Evolutionary conservation across 2,329 filamentous ascomycete species (phyloP).

Genomic region (Aspergillus pseudoviridinutans): DNA sequence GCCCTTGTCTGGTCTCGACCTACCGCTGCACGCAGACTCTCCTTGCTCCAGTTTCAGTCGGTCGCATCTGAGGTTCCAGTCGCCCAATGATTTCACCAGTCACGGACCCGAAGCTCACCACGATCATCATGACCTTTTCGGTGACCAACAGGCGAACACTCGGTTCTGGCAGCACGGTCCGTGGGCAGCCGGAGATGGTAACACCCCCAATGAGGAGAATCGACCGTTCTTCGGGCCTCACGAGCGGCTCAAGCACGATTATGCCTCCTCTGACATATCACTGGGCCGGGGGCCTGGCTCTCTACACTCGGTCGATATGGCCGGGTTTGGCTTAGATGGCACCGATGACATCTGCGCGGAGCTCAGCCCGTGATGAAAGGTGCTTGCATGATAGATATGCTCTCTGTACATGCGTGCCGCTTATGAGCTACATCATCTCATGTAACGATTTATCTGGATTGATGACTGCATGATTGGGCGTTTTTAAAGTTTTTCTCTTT

Average conservation of each 20-base stretch:
- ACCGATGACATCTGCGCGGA: constrained; percentile 34
- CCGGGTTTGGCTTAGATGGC: constrained; percentile 40
- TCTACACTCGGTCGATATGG: constrained; percentile 44
- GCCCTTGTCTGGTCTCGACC: constrained; percentile 34
- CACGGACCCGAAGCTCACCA: constrained; percentile 34
- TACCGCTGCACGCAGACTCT: constrained; percentile 40
- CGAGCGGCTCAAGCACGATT: constrained; percentile 41
- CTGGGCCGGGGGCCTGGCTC: constrained; percentile 41
- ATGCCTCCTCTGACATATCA: constrained; percentile 43
- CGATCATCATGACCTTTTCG: constrained; percentile 43
- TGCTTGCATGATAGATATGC: not conserved
- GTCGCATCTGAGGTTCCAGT: constrained; percentile 40
- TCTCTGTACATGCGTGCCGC: constrained; percentile 21
- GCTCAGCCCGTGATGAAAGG: constrained; percentile 34
- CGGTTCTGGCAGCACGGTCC: constrained; percentile 43
- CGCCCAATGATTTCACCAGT: constrained; percentile 38
- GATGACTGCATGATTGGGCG: constrained; percentile 41
- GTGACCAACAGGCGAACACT: constrained; percentile 43
- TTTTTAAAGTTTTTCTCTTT: constrained; percentile 25
- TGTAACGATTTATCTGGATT: constrained; percentile 39
- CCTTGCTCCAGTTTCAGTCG: constrained; percentile 42
- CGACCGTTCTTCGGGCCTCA: constrained; percentile 43
- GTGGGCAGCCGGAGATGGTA: constrained; percentile 40
- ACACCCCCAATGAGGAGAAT: constrained; percentile 40
- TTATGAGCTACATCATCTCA: constrained; percentile 31